Conservation (phyloP, 306 rosid species). For the Vigna hirtella region DNA sequence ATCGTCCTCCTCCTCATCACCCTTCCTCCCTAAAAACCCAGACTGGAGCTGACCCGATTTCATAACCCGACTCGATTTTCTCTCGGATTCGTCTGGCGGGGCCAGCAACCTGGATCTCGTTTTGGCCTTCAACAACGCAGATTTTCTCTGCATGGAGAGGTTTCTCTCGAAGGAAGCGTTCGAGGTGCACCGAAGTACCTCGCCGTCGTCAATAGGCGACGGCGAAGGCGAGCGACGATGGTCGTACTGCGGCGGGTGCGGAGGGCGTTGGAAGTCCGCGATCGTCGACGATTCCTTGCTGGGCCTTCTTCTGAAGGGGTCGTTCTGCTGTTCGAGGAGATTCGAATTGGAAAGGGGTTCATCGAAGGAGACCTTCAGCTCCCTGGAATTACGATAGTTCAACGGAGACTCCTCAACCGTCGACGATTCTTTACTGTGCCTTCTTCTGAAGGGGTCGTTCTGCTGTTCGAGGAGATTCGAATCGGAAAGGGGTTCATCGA, state of each 20-base stretch:
- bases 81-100: constrained; percentile 72
- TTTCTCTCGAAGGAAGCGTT: constrained; percentile 70
- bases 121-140: constrained; percentile 56
- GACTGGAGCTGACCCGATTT: constrained; percentile 71
- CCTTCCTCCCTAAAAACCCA: constrained; percentile 53
- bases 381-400: constrained; percentile 48
- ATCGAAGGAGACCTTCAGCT: constrained; percentile 72
- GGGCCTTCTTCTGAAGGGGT: constrained; percentile 56
- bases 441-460: constrained; percentile 56
- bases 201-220: constrained; percentile 40
- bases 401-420: background rate
- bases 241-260: constrained; percentile 39
- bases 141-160: constrained; percentile 61
- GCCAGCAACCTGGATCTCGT: constrained; percentile 79
- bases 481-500: constrained; percentile 52
- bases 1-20: constrained; percentile 72
- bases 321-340: constrained; percentile 31
- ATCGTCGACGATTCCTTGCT: constrained; percentile 49
- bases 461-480: background rate
- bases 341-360: constrained; percentile 36
- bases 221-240: constrained; percentile 41
- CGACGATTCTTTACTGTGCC: constrained; percentile 53
- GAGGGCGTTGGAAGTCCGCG: constrained; percentile 48
- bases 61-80: constrained; percentile 45
- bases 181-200: constrained; percentile 77